phyloP scores from a whole-genome alignment of 2,329 filamentous ascomycete species.

The Plenodomus biglobosus region DNA sequence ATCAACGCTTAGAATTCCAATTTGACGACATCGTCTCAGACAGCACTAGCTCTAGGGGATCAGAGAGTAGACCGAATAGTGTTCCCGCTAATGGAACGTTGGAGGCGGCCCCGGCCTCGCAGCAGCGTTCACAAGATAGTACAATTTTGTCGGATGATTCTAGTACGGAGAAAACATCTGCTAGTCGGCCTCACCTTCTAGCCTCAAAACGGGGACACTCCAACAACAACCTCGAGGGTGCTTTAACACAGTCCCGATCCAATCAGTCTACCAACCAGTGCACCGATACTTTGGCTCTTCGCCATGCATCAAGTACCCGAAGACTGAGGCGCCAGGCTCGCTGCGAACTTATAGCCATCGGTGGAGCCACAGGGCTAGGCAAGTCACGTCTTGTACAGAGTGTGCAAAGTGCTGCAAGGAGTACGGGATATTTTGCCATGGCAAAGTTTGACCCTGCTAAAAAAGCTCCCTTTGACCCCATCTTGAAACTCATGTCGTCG shows the following conservation, averaged over 20 bases:
- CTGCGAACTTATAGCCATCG: slow-evolving; percentile 61
- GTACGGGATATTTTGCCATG: slow-evolving; percentile 61
- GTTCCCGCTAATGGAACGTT: slow-evolving; percentile 28
- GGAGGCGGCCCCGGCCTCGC: slow-evolving; percentile 27
- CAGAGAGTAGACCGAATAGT: slow-evolving; percentile 47
- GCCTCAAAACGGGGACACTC: slow-evolving; percentile 24
- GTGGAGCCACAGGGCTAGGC: slow-evolving; percentile 59
- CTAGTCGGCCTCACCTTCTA: slow-evolving; percentile 24
- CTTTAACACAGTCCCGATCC: slow-evolving; percentile 28
- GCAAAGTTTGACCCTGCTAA: slow-evolving; percentile 63
- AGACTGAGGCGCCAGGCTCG: slow-evolving; percentile 56
- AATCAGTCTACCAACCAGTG: slow-evolving; percentile 26
- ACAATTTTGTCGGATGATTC: slow-evolving; percentile 28
- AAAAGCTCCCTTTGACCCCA: slow-evolving; percentile 62
- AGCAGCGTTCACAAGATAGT: slow-evolving; percentile 37
- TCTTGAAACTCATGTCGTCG: slow-evolving; percentile 61
- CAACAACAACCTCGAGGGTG: slow-evolving; percentile 36
- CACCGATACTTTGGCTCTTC: slow-evolving; percentile 21
- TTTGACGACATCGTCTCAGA: slow-evolving; percentile 54
- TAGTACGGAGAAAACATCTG: slow-evolving; percentile 23
- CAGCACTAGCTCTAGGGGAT: slow-evolving; percentile 58
- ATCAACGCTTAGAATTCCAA: slow-evolving; percentile 53
- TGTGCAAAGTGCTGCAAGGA: slow-evolving; percentile 59
- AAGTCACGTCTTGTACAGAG: slow-evolving; percentile 63
- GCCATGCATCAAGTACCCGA: slow-evolving; percentile 35